Conservation (phyloP, 129 eudicot genomes). For the Glebionis coronaria region DNA sequence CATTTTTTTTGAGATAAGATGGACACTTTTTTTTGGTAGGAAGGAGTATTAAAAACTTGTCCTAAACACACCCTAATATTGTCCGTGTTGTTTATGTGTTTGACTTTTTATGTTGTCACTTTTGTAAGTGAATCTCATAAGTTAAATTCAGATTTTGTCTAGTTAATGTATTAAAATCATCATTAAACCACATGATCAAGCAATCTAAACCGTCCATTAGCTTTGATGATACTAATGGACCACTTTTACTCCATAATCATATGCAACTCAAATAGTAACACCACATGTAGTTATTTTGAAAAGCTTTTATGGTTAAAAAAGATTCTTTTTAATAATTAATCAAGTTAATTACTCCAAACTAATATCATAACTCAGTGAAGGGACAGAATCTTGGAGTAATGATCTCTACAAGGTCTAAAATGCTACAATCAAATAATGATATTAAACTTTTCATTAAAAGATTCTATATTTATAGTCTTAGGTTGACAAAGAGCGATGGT, state of each 20-base stretch:
- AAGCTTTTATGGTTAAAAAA: slow-evolving; percentile 26
- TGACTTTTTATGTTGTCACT: no score
- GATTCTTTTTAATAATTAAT: slow-evolving; percentile 18
- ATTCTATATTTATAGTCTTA: slow-evolving; percentile 11
- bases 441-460: slow-evolving; percentile 14
- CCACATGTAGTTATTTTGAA: slow-evolving; percentile 21
- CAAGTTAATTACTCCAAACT: slow-evolving; percentile 19
- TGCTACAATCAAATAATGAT: slow-evolving; percentile 31
- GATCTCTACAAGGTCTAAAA: slow-evolving; percentile 25
- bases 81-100: no score
- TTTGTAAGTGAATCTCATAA: no score
- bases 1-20: no score
- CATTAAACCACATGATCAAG: slow-evolving; percentile 25
- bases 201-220: slow-evolving; percentile 33
- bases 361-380: slow-evolving; percentile 4
- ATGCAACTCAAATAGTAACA: slow-evolving; percentile 33
- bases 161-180: slow-evolving; percentile 1
- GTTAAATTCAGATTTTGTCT: slow-evolving; percentile 6
- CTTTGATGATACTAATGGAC: slow-evolving; percentile 27
- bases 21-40: no score
- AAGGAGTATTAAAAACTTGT: no score
- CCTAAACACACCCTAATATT: no score
- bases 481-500: no score
- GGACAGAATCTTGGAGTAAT: slow-evolving; percentile 42
- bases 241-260: no score